Evolutionary conservation across 139 green algal species (phyloP), one percentile per base, ranked within the genome.

Genomic region (Asterochloris erici): DNA sequence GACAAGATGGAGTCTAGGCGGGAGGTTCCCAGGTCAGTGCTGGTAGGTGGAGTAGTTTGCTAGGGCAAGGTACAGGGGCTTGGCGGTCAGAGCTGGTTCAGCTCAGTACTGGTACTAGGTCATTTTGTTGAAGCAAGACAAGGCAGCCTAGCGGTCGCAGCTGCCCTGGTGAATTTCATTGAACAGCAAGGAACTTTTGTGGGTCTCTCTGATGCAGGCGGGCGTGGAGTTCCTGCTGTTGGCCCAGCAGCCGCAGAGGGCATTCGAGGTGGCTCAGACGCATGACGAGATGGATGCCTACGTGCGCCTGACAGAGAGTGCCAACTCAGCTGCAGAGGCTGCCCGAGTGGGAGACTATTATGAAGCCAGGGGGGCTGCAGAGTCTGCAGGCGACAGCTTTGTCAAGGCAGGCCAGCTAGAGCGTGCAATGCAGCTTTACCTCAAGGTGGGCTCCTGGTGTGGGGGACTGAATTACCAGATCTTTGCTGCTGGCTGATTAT

Each of bases 171-270:
- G 38, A 6, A 6, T 14, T 81, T 73, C 73, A 79, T 69, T 78
- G 14, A 71, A 81, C n/a, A 47, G 69, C 38, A 19, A 10, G 69
- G 29, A 21, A 73, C 66, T 9, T n/a, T 54, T 54, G 38, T 54
- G 38, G 38, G 38, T 54, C 38, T 54, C 4, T 54, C 4, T 61
- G 68, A 38, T 79, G 14, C 74, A 86, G 79, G 85, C 85, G 9
- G 88, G 88, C 0, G 87, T 95, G 47, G 90, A 95, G 85, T 95
- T 95, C 86, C 87, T 95, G 74, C 84, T 94, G 27, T 68, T 95
- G 64, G 87, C 91, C 27, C 80, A 84, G 19, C 84, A 91, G 79
- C 84, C 89, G 73, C 90, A 94, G 79, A 90, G 95, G 82, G 93
- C 93, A 10, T 94, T 94, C 85, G 89, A 94, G 78, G 76, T 93